Evolutionary conservation across 441 rosid species (phyloP), one percentile per base, ranked within the genome.

Genomic region (Gossypium davidsonii): DNA sequence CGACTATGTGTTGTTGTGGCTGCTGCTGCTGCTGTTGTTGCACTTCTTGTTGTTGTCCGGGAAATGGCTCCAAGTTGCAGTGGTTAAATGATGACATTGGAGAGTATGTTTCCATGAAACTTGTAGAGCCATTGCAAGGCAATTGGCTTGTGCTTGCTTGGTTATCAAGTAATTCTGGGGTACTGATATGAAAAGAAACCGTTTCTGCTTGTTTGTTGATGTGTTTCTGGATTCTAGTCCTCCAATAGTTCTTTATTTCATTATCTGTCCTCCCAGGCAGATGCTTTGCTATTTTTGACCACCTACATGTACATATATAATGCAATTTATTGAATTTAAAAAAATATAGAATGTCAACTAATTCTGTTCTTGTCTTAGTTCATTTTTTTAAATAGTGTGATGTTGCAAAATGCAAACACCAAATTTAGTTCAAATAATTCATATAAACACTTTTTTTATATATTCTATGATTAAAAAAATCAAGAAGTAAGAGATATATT

Each of bases 251-350:
- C 79, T 95, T 95, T 70, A 95, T 95, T 59, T 95, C 98, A 70
- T 95, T 95, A 78, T 95, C 99, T 0, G 99, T 95, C 83, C 99
- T 91, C 73, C 98, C 99, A 4, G 97, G 98, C 7, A 95, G 82
- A 74, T 95, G 97, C 83, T 95, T 95, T 0, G 98, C 98, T 5
- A 95, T 95, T 80, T 95, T 95, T 0, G 99, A 95, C 99, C 99
- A 95, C 88, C 99, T 93, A 73, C 9, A 61, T 44, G 23, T n/a
- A 26, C 18, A 65, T 14, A 25, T 20, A 25, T 48, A 39, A 6
- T 5, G n/a, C n/a, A 46, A 12, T 46, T 46, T 11, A 10, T 46
- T 46, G n/a, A 46, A 10, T 46, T 46, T 2, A 34, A 34, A 5
- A 34, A 34, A 34, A 34, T 34, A 34, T 34, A 34, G 39, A 34